Base-by-base conservation (phyloP, 176 grass and related monocot species). In the Miscanthus lutarioriparius region DNA sequence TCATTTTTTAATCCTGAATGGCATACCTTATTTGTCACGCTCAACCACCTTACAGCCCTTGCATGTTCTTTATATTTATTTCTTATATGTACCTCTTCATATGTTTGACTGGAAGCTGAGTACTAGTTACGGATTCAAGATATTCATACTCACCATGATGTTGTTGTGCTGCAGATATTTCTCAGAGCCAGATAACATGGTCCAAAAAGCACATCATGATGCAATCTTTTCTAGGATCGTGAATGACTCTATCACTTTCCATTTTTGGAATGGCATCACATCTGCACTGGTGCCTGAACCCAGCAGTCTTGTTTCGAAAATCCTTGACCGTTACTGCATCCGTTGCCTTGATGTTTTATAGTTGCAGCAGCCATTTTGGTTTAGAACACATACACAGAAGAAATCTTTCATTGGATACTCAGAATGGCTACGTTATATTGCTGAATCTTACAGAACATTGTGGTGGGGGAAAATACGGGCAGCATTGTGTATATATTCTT, bases 191-290 rank as follows among this genome's bases (percentile, higher is more conserved):
- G 73, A 70, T 80, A 90, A 84, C 78, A 70, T 76, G 48, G 85
- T 59, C 56, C 91, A 96, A 41, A 90, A 44, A 80, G 69, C 26
- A 40, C 77, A 89, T 64, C 87, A 99, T 41, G 91, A 96, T 84
- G 79, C 74, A 53, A 64, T 99, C 22, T 94, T 94, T 79, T 84
- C 84, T 48, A 96, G 74, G 79, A 99, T 96, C 80, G 48, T 92
- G 78, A 91, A 94, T 44, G 86, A 90, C 64, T 92, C 96, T 20
- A 94, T 82, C 66, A 93, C 89, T 76, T 99, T 99, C 84, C 96
- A 99, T 87, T 75, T 99, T 71, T 99, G 96, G 96, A 99, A 91
- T 84, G 78, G 93, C 86, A 68, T 96, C 41, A 99, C 96, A 56
- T 94, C 91, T 89, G 76, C 91, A 0, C 86, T 99, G 72, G 93